These are phyloP conservation scores for Effrenium voratum DNA, from an alignment of 73 alveolate species.

Conservation along the genomic window DNA sequence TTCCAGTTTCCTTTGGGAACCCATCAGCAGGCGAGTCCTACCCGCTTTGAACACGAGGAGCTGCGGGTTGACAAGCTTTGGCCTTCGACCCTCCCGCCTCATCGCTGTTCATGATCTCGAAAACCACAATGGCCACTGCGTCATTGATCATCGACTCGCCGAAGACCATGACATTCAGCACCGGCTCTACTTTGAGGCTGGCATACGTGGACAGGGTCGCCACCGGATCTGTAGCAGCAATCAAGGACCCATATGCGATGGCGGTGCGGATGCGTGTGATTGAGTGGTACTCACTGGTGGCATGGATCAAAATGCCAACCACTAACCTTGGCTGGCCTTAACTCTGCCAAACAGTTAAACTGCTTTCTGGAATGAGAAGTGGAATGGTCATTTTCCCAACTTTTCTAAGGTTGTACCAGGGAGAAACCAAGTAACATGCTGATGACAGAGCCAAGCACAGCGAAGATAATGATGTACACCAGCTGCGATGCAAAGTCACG, in stretches of 20 bases:
- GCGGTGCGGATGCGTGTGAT: constrained; percentile 47
- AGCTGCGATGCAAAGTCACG: constrained; percentile 63
- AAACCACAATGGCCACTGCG: constrained; percentile 85
- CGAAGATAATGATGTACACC: constrained; percentile 85
- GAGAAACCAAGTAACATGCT: no score
- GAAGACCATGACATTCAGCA: constrained; percentile 19
- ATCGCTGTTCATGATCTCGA: constrained; percentile 48
- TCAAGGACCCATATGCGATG: constrained; percentile 77
- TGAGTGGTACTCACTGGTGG: constrained; percentile 54
- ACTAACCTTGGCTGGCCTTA: no score
- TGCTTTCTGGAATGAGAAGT: no score
- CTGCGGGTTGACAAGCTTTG: no score
- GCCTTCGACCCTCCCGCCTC: not conserved
- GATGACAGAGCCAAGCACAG: constrained; percentile 64
- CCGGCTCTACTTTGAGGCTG: constrained; percentile 57
- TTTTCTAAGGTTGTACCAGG: no score
- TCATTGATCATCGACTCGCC: constrained; percentile 89
- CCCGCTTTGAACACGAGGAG: no score
- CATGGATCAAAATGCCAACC: constrained; percentile 28
- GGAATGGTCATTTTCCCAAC: no score
- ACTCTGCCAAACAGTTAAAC: no score
- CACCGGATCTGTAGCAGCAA: constrained; percentile 89
- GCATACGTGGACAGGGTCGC: constrained; percentile 88
- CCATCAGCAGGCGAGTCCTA: no score
- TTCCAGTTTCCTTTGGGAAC: no score